Base-by-base conservation (phyloP, 2,329 filamentous ascomycete species). In the Sordariomycetes sp. region DNA sequence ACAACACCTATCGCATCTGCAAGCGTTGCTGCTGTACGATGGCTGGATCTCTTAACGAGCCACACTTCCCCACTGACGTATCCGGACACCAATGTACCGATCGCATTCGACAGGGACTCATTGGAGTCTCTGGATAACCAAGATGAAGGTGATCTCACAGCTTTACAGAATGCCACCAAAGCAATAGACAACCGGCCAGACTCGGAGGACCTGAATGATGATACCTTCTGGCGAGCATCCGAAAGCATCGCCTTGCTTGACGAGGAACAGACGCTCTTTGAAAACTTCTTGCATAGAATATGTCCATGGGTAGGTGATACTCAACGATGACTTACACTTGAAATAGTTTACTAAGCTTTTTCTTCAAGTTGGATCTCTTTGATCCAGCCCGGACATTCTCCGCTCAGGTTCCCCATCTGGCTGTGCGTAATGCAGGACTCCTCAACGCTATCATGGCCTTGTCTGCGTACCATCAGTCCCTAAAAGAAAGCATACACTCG, bases 231-330 rank as follows among this genome's bases (percentile, higher is more conserved):
- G 47, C 42, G 44, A 4, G 44, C 44, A 8, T 26, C 44, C 0
- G 33, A 42, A 8, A 44, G 42, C 9, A 49, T 49, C 16, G 28
- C 29, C 1, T 30, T 49, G 3, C 39, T 49, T 6, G 39, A 42
- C 11, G 30, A 25, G 35, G 47, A 49, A 21, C 47, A 50, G 15
- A 19, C 20, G 4, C 19, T 45, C 31, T 49, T 49, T 32, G 41
- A 44, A 32, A 42, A 45, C 15, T 49, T 49, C 15, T 15, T 49
- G 1, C 43, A 47, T 16, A 32, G 39, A 3, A 47, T 49, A 30
- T 49, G 47, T 9, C 43, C 45, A 36, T 46, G 43, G 46, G 46
- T 46, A 39, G 15, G 38, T n/a, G n/a, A n/a, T n/a, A 4, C 17
- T 16, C 23, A 6, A 25, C 23, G 18, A 6, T 34, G 12, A 23